These are phyloP conservation scores for Fusarium devonianum DNA, from an alignment of 2,329 filamentous ascomycete species.

Conservation along the genomic window DNA sequence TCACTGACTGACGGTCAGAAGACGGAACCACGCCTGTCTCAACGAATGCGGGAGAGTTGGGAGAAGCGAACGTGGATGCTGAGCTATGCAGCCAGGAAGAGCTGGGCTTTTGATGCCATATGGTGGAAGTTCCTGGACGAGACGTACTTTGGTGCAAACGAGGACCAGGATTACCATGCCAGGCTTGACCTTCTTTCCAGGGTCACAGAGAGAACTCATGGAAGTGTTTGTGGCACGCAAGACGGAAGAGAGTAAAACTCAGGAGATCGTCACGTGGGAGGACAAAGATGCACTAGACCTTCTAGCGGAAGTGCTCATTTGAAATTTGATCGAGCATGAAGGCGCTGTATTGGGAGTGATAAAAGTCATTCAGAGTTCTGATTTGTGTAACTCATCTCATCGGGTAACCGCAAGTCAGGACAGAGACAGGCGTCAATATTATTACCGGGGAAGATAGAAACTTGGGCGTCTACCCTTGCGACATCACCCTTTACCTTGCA, in stretches of 20 bases:
- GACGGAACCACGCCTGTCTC: slow-evolving; percentile 29
- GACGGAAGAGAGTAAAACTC: slow-evolving; percentile 14
- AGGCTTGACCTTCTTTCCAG: slow-evolving; percentile 35
- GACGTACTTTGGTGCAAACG: slow-evolving; percentile 40
- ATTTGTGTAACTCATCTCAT: too few species aligned
- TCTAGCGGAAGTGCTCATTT: slow-evolving; percentile 4
- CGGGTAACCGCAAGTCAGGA: too few species aligned
- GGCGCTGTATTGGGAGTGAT: too few species aligned
- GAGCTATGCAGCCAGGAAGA: slow-evolving; percentile 46
- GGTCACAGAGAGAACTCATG: slow-evolving; percentile 34
- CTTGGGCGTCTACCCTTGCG: too few species aligned
- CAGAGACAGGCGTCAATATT: too few species aligned
- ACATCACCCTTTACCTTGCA: too few species aligned
- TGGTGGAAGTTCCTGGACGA: slow-evolving; percentile 49
- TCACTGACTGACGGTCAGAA: slow-evolving; percentile 18
- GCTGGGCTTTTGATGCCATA: slow-evolving; percentile 48
- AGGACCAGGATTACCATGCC: slow-evolving; percentile 23
- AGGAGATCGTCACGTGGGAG: neutral
- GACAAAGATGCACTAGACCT: neutral
- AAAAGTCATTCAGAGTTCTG: too few species aligned
- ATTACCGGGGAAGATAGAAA: too few species aligned
- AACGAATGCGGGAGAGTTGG: slow-evolving; percentile 48
- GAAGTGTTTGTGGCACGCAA: slow-evolving; percentile 36
- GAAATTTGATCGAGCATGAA: too few species aligned
- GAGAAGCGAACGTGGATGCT: slow-evolving; percentile 45